Evolutionary conservation across 148 eudicot species (phyloP).

Genomic region (Chenopodium album): DNA sequence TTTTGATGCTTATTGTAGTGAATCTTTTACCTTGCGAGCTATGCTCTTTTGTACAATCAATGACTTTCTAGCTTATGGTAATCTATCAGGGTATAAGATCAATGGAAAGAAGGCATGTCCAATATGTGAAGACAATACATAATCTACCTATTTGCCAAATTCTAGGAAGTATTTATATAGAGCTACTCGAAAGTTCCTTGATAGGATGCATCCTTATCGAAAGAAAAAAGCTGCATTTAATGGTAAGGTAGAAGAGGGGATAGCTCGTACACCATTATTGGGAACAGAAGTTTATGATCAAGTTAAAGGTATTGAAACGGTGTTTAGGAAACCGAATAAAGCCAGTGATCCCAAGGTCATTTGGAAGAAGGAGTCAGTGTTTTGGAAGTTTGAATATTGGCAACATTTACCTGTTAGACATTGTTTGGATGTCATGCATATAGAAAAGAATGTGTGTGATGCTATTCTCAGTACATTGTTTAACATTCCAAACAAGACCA

Average conservation of each 20-base stretch:
- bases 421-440: neutral
- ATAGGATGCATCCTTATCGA: neutral
- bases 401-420: conserved; percentile 1
- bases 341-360: neutral
- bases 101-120: conserved; percentile 24
- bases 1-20: conserved; percentile 15
- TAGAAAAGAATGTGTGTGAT: neutral
- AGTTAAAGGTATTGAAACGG: neutral
- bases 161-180: too few relatives aligned
- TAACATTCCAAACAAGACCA: neutral
- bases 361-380: neutral
- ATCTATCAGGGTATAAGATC: conserved; percentile 5
- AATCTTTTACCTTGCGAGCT: neutral
- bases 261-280: neutral
- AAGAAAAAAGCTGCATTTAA: conserved; percentile 1
- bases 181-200: neutral
- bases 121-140: conserved; percentile 1
- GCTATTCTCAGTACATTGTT: neutral
- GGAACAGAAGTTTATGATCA: neutral
- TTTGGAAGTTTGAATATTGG: conserved; percentile 8
- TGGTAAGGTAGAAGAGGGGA: neutral
- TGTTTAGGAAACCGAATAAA: neutral
- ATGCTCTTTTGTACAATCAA: conserved; percentile 27
- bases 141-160: neutral
- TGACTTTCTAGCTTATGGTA: conserved; percentile 27